Evolutionary conservation across 495 filamentous ascomycete species (phyloP), one percentile per base, ranked within the genome.

Genomic region (Xylaria flabelliformis): DNA sequence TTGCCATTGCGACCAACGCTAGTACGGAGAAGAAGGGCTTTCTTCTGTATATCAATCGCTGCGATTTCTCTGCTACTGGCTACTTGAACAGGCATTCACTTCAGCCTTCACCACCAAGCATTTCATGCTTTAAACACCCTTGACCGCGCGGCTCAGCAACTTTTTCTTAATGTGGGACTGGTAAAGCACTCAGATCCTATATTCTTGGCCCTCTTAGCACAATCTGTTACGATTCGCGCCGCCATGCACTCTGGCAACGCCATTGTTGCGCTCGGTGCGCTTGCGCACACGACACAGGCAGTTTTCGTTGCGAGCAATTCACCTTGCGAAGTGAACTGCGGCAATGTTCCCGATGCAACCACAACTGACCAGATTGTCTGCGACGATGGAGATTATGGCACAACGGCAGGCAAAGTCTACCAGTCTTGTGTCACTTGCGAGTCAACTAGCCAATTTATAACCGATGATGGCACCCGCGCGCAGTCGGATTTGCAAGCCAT

Each of bases 361-460:
- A 74, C 80, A n/a, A n/a, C 17, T 7, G 80, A 77, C 67, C 82
- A 84, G 65, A 80, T 84, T 41, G 76, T 77, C 24, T 86, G 85
- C 76, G 69, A 76, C 15, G 79, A 78, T 32, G 48, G 67, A 24
- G 61, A 72, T 19, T 82, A 85, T 64, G 70, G 69, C 46, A 58
- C 67, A 29, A 55, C 72, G 9, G 41, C 71, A 7, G 84, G 84
- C 55, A 68, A 77, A 13, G 81, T 86, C 50, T 85, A 78, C 65
- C 70, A 83, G 74, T 72, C 75, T 39, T 87, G 85, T 71, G 75
- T 85, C 64, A 72, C 73, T 24, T 87, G 85, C 73, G 80, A 85
- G 59, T 69, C 80, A 32, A 79, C 74, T 2, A 86, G 85, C 73
- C 67, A 76, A 10, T 82, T 83, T 73, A 74, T 75, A 17, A 67